These are phyloP conservation scores for Cyclaneusma minus DNA, from an alignment of 2,329 filamentous ascomycete genomes.

Conservation along the genomic window DNA sequence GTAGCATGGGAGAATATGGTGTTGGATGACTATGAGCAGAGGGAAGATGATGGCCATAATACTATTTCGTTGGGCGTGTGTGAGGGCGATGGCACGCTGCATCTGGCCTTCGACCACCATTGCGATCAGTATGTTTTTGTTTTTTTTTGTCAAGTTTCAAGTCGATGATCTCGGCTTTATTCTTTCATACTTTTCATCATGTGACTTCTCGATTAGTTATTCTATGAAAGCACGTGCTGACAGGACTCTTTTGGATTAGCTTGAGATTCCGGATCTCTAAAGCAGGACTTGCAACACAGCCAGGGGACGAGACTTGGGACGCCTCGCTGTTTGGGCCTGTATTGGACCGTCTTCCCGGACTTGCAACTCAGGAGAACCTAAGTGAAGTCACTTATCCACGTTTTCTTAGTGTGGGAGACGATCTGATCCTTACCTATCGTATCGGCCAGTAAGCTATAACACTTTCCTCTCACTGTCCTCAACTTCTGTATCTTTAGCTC, in stretches of 20 bases:
- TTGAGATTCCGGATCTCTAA: conserved; percentile 10
- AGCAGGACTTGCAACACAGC: neutral
- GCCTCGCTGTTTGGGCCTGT: conserved; percentile 8
- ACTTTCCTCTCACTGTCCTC: neutral
- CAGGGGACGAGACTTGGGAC: conserved; percentile 6
- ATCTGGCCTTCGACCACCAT: conserved; percentile 13
- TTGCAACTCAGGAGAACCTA: conserved; percentile 7
- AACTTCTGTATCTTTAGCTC: neutral
- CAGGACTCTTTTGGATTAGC: conserved; percentile 3
- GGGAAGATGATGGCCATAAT: conserved; percentile 9
- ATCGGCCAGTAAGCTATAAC: conserved; percentile 12
- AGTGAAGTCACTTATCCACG: conserved; percentile 13
- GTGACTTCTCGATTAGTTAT: too few relatives aligned
- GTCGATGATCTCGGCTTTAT: neutral
- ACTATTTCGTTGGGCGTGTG: conserved; percentile 10
- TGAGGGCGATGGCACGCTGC: conserved; percentile 11
- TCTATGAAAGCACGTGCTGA: neutral
- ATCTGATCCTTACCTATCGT: conserved; percentile 12
- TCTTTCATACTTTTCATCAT: too few relatives aligned
- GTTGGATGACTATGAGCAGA: conserved; percentile 11
- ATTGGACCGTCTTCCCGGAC: conserved; percentile 9
- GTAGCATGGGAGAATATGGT: conserved; percentile 10
- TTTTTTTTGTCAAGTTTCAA: neutral
- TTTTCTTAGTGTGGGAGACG: conserved; percentile 11
- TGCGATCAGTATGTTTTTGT: conserved; percentile 10